Base-by-base conservation (phyloP, 83 land plant species). In the Picea engelmannii region DNA sequence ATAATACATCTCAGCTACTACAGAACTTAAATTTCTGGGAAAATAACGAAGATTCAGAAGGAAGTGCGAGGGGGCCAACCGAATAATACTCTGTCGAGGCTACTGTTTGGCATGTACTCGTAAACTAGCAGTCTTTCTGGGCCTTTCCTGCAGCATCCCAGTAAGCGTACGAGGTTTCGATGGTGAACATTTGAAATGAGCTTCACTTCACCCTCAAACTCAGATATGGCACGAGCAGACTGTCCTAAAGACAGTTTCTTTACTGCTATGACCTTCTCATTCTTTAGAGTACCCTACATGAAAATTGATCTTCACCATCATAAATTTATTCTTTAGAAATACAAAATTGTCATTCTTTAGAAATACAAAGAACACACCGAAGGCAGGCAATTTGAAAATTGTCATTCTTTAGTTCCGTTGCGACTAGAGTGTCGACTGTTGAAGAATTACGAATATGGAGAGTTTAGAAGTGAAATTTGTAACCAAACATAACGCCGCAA, bases 161-260 rank as follows among this genome's bases (percentile, higher is more conserved):
- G 82, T 13, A 90, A 82, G 10, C 88, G 86, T 18, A 90, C 66
- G 0, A 90, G 86, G 40, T 90, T 90, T 25, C 92, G 79, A 20
- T 90, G 92, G 61, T 88, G 92, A 71, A 90, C 85, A 80, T 84
- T 86, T 49, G 84, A 86, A 25, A 89, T 86, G 12, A 89, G 82
- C 81, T 75, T 86, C 21, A 86, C 91, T 79, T 89, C 91, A 38
- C 88, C 82, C 40, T 83, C 84, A 16, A 83, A 89, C 40, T 84
- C 82, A 7, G 81, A 63, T 35, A 69, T 31, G n/a, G 64, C 81
- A 16, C 79, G 84, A 12, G 44, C 65, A 5, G 84, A 59, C 27
- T 75, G 76, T 16, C 58, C 67, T 42, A 89, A 70, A 23, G 76
- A 62, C 11, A 89, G 75, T 49, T 81, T 86, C 88, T 89, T 89